These are phyloP conservation scores for Alternaria infectoria DNA, from an alignment of 2,329 filamentous ascomycete species.

Conservation along the genomic window DNA sequence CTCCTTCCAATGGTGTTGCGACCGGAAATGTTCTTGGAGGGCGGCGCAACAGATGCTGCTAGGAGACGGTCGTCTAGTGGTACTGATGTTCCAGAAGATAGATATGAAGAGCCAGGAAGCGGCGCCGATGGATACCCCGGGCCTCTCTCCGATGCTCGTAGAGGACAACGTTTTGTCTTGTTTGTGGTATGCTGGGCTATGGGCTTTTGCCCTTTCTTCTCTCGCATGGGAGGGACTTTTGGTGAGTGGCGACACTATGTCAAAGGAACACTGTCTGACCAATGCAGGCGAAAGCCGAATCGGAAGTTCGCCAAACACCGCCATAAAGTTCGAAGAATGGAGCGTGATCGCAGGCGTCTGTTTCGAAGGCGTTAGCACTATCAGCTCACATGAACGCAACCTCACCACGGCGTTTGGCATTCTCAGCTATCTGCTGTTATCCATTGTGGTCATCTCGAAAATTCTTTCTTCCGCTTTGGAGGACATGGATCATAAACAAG, in stretches of 20 bases:
- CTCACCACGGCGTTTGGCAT: slow-evolving; percentile 8
- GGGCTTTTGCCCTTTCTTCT: slow-evolving; percentile 26
- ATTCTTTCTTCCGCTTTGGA: background rate
- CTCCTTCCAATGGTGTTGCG: slow-evolving; percentile 17
- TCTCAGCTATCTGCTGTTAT: slow-evolving; percentile 12
- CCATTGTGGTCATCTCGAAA: slow-evolving; percentile 8
- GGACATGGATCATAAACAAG: background rate
- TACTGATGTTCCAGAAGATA: background rate
- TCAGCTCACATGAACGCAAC: background rate
- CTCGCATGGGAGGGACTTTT: slow-evolving; percentile 20
- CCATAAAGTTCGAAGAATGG: slow-evolving; percentile 16
- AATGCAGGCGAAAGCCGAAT: slow-evolving; percentile 9
- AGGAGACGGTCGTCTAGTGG: background rate
- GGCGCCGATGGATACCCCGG: background rate
- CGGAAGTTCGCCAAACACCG: slow-evolving; percentile 2
- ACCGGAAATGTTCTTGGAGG: background rate
- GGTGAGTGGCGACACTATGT: slow-evolving; percentile 3
- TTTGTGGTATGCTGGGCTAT: slow-evolving; percentile 23
- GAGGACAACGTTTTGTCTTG: slow-evolving; percentile 12
- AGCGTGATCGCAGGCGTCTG: slow-evolving; percentile 7
- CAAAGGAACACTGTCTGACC: background rate
- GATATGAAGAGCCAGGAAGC: background rate
- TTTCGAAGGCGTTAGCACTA: background rate
- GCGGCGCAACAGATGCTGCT: background rate
- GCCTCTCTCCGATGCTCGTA: background rate